phyloP scores from a whole-genome alignment of 1,139 yeast species.

The Suhomyces bribrorum region DNA sequence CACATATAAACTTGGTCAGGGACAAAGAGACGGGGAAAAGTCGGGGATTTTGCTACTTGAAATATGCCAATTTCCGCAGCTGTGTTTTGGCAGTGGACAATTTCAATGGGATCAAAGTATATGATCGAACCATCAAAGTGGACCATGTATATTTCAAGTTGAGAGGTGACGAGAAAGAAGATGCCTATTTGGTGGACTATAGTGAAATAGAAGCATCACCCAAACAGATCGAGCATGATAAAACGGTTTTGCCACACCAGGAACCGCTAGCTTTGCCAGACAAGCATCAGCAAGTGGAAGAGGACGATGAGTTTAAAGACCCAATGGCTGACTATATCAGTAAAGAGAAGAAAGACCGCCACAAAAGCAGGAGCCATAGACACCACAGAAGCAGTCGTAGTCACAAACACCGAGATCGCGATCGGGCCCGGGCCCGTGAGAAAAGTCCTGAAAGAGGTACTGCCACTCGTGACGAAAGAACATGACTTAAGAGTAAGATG shows the following conservation, averaged over 20 bases:
- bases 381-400: constrained; percentile 4
- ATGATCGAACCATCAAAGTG: constrained; percentile 61
- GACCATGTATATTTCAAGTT: constrained; percentile 75
- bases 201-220: constrained; percentile 18
- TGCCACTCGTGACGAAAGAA: not conserved
- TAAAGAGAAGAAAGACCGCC: constrained; percentile 6
- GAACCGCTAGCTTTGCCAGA: constrained; percentile 2
- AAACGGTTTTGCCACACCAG: not conserved
- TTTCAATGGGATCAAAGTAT: constrained; percentile 67
- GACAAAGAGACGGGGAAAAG: constrained; percentile 70
- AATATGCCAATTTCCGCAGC: constrained; percentile 80
- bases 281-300: constrained; percentile 2
- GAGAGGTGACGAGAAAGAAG: constrained; percentile 53
- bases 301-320: constrained; percentile 18
- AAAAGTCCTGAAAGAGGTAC: constrained; percentile 4
- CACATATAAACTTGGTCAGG: constrained; percentile 70
- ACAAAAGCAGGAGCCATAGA: constrained; percentile 4
- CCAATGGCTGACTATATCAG: constrained; percentile 21
- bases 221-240: constrained; percentile 4
- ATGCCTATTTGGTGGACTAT: constrained; percentile 40
- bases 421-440: constrained; percentile 1
- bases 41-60: constrained; percentile 77
- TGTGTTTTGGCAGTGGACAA: constrained; percentile 88
- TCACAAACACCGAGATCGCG: constrained; percentile 5
- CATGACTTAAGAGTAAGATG: not conserved